Percentiles rank a stretch among this genome's conserved stretches.
These are phyloP conservation scores for Penicillium rolfsii DNA, from an alignment of 2,329 filamentous ascomycete genomes.

Conservation along the genomic window DNA sequence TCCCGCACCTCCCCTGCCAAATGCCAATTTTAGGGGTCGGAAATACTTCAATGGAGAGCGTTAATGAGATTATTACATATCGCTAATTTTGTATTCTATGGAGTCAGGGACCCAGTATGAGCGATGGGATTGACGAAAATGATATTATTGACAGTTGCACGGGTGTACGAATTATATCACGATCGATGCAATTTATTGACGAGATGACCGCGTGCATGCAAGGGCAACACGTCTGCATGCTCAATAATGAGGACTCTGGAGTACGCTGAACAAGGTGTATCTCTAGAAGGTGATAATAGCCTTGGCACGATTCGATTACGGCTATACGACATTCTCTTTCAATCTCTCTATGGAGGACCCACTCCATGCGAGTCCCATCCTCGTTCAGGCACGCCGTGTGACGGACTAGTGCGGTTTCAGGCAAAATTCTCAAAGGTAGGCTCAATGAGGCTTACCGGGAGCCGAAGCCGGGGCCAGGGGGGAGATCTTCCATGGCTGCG, in stretches of 20 bases:
- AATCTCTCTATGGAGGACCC: no score
- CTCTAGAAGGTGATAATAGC: no score
- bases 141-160: background rate
- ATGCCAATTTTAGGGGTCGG: background rate
- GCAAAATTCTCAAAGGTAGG: background rate
- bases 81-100: background rate
- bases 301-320: background rate
- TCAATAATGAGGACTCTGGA: background rate
- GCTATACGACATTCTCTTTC: no score
- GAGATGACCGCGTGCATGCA: background rate
- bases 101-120: background rate
- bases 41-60: no score
- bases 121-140: background rate
- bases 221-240: background rate
- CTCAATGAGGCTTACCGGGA: background rate
- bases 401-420: background rate
- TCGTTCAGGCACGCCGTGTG: background rate
- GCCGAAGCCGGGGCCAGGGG: background rate
- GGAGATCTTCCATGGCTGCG: background rate
- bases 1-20: background rate
- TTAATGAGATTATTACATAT: no score
- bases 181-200: background rate
- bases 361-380: no score
- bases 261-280: background rate
- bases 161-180: background rate